Conservation (phyloP, 192 early-diverging fungal species). For the Coemansia sp. region DNA sequence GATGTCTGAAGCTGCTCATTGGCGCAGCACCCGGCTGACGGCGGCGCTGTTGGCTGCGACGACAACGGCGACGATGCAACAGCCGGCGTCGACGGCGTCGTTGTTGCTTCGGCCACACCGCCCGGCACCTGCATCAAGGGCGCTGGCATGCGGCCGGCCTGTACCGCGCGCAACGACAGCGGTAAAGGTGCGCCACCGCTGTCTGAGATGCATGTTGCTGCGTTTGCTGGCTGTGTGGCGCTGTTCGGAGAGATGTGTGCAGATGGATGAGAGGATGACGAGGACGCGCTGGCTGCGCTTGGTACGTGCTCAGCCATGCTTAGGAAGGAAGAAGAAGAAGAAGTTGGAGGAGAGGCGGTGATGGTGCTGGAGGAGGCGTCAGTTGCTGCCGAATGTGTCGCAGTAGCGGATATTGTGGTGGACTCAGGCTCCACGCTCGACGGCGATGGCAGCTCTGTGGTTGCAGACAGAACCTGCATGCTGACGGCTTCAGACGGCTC, state of each 20-base stretch:
- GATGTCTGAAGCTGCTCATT: conserved; percentile 9
- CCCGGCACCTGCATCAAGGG: conserved; percentile 19
- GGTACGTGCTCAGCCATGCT: not conserved
- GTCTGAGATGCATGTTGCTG: conserved; percentile 7
- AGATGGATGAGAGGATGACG: conserved; percentile 2
- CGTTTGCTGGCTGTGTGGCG: conserved; percentile 13
- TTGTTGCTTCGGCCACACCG: not conserved
- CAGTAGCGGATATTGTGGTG: not conserved
- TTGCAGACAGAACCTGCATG: not conserved
- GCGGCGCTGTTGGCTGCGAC: conserved; percentile 21
- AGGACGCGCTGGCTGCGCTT: not conserved
- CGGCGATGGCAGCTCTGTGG: not conserved
- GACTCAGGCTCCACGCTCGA: not conserved
- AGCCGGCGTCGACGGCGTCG: conserved; percentile 10
- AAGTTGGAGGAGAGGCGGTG: not conserved
- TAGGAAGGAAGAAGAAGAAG: not conserved
- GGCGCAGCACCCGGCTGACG: not conserved
- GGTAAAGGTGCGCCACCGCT: conserved; percentile 17
- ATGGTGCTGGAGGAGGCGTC: not conserved
- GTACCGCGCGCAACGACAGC: conserved; percentile 24
- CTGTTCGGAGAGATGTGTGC: not conserved
- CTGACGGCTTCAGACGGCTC: not conserved
- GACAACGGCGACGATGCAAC: conserved; percentile 14
- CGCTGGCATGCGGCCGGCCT: conserved; percentile 32
- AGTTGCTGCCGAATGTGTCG: not conserved